Evolutionary conservation across 139 green algal genomes (phyloP), one percentile per base, ranked within the genome.

Genomic region (Coelastrella sp.): DNA sequence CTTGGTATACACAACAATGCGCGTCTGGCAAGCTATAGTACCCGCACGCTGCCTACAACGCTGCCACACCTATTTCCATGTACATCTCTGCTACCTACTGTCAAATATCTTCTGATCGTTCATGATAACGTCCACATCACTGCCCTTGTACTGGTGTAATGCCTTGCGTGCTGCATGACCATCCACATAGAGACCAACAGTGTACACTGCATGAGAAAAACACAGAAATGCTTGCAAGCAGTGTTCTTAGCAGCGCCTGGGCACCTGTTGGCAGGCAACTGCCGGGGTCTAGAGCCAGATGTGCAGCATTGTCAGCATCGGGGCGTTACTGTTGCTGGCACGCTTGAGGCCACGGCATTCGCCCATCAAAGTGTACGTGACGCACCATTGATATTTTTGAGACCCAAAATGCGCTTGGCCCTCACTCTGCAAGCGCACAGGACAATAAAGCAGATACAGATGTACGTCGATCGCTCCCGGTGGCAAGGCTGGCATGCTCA

Each of bases 111-210:
- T 85, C 58, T 91, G 93, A 74, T 94, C 90, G 4, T 19, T 12
- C 8, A 78, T 88, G 25, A 96, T 73, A 5, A 58, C 57, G 9
- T 84, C 87, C 0, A 49, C 75, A 8, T 86, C 22, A 8, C 27
- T 22, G 56, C 92, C 92, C 10, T 76, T 84, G 81, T 92, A 93
- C 61, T 94, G 92, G 65, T 75, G 25, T 72, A 96, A 89, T 14
- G 87, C 80, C 24, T 83, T 78, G 68, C 94, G 95, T 14, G 94
- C 94, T 17, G 87, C 94, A 8, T 68, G 74, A 3, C 49, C 76
- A 57, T 97, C 96, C 24, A 96, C 93, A 86, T 97, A 97, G 11
- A 97, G 82, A 0, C 94, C 96, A 57, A 97, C 78, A 0, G 94
- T 93, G 87, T 97, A 96, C 24, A 96, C 93, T 95, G 92, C 84